Evolutionary conservation across 495 filamentous ascomycete genomes (phyloP), one percentile per base, ranked within the genome.

Genomic region (Aspergillus wentii): DNA sequence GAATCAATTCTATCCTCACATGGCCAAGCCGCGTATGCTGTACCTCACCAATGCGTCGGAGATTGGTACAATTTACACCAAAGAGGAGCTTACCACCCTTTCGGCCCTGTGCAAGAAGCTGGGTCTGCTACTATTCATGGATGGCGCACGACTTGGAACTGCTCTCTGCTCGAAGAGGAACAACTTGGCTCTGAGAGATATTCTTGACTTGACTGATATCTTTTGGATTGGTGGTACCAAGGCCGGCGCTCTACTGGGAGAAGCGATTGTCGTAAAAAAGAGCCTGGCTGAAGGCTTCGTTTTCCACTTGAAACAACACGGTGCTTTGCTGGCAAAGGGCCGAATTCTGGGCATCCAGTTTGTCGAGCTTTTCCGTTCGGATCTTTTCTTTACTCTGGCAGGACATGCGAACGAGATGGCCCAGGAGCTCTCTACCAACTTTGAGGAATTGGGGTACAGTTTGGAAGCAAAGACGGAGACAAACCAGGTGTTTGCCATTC

Each of bases 181-280:
- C 10, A 58, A 65, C 29, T 41, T 66, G 37, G 59, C 56, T 2
- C 51, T 61, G 3, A 47, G 50, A 3, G 66, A 70, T 33, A 50
- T 70, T 16, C 57, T 64, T 9, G 59, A 68, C 7, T 32, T 57
- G 8, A 56, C 53, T 0, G 64, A 70, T 41, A 64, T 70, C 8
- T 70, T 70, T 46, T 70, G 66, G 66, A 62, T 70, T 20, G 66
- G 66, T 9, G 66, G 66, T 0, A 70, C 66, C 16, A 70, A 70
- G 41, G 57, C 58, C 28, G 66, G 66, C 11, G 64, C 64, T 0
- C 35, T 70, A 17, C 49, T 70, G 27, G 66, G 66, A 6, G 66
- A 70, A 35, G 66, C 62, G 1, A 64, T 70, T 26, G 61, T 70
- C 7, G 57, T 70, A 17, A 53, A 54, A 33, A 57, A 55, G 26